Base-by-base conservation (phyloP, 306 rosid genomes). In the Lablab purpureus region DNA sequence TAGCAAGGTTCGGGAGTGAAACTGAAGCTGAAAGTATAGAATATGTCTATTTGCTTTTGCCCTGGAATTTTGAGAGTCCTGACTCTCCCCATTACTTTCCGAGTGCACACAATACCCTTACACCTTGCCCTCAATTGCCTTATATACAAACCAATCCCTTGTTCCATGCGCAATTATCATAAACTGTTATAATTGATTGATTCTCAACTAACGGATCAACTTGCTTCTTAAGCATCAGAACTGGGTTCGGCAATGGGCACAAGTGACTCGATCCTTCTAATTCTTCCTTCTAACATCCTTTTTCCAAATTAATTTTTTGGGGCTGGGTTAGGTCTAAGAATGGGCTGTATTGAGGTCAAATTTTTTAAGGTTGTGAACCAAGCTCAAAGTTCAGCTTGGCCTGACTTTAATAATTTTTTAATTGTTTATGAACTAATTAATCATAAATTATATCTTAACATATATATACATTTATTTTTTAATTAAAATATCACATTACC, bases 331-430 rank as follows among this genome's bases (percentile, higher is more conserved):
- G 50, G 17, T 37, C 17, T 18, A 19, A 37, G 27, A 34, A 7
- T 60, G 73, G 50, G 74, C 60, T 50, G 30, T 14, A 32, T 10
- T 46, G 40, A 36, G 58, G 67, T 9, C 28, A 55, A 64, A 51
- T 82, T 7, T 59, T 68, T 28, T 21, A 28, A 41, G 67, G 22
- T 47, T 50, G 18, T 36, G 45, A 59, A 46, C 19, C 21, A 54
- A 51, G 11, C 47, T 45, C 37, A 74, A 22, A n/a, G 47, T 30
- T 74, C 5, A 51, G 28, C 21, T 59, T 50, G 13, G 30, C 41
- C 70, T 82, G 67, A 49, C 60, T 75, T 82, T 62, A 72, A 30
- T 56, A n/a, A 28, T 19, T 73, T 50, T 7, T 59, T 58, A 55
- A 59, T 70, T 47, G 47, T 55, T 73, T 30, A 43, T 55, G 56